phyloP scores from a whole-genome alignment of 2,329 filamentous ascomycete species.

The Sporothrix brunneoviolacea region DNA sequence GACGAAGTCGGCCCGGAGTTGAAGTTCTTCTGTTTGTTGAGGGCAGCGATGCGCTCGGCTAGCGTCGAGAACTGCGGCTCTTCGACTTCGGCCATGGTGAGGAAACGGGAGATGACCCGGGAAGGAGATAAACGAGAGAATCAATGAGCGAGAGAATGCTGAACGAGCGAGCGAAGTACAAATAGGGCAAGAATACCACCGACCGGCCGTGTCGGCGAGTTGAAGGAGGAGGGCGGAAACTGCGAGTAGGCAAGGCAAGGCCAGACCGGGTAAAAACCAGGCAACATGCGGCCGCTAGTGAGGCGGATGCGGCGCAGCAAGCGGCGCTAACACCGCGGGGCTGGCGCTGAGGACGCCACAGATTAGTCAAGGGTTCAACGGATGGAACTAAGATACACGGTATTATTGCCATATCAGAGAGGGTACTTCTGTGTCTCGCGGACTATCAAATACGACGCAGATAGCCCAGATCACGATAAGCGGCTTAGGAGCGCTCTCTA shows the following conservation, averaged over 20 bases:
- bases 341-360: no score
- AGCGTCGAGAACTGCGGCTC: constrained; percentile 56
- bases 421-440: no score
- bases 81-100: constrained; percentile 55
- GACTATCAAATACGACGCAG: no score
- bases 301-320: constrained; percentile 6
- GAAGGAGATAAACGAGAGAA: not conserved
- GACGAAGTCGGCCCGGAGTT: constrained; percentile 14
- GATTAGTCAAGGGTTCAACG: no score
- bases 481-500: no score
- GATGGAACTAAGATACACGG: no score
- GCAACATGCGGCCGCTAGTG: not conserved
- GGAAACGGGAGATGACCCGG: not conserved
- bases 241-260: not conserved
- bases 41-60: constrained; percentile 56
- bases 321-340: no score
- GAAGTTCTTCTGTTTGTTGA: constrained; percentile 57
- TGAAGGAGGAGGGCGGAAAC: not conserved
- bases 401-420: no score
- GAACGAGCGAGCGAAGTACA: not conserved
- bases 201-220: no score
- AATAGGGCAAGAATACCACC: not conserved
- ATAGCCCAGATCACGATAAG: no score
- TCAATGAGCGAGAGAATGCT: not conserved
- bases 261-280: not conserved